Evolutionary conservation across 192 early-diverging fungal genomes (phyloP), one percentile per base, ranked within the genome.

Genomic region (Hyaloraphidium curvatum): DNA sequence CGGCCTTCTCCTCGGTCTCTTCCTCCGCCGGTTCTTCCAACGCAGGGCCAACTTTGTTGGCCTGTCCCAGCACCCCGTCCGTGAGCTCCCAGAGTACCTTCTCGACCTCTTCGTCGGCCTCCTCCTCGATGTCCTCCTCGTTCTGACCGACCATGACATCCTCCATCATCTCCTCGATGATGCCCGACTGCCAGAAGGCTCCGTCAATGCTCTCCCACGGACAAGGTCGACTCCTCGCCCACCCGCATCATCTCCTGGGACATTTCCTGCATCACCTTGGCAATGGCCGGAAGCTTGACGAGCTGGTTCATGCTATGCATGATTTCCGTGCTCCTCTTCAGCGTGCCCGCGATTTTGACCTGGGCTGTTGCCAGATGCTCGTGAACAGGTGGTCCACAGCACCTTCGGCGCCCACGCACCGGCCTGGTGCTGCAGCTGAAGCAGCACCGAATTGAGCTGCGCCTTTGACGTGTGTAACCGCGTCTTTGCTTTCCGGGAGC

Each of bases 231-330:
- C 37, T 11, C 23, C 7, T 25, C 28, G 16, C 52, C 39, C 65
- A 85, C 84, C 75, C 84, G 93, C 67, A 86, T 91, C 94, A 97
- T 93, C 65, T 97, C 94, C 71, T 67, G 79, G 7, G 82, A 79
- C 82, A 97, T 81, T 70, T 95, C 87, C 60, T 83, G 81, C 79
- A 97, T 84, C 13, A 77, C 72, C 23, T 71, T 56, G 40, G 81
- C 75, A 30, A 97, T 76, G 67, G 89, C 78, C 26, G 89, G 91
- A 31, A 97, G 61, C 56, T 79, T 79, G 58, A 91, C 73, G 14
- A 97, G 64, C 55, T 69, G 71, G 64, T 97, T 95, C 29, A 97
- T 87, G 28, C 81, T 58, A 37, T 82, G 78, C 94, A 97, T 95
- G 19, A 94, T 75, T 56, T 86, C 78, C 2, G 84, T 83, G 43